A percentile compares a stretch with the other conserved stretches of the same genome.
phyloP scores from a whole-genome alignment of 2,329 filamentous ascomycete species.

The Clonostachys byssicola region DNA sequence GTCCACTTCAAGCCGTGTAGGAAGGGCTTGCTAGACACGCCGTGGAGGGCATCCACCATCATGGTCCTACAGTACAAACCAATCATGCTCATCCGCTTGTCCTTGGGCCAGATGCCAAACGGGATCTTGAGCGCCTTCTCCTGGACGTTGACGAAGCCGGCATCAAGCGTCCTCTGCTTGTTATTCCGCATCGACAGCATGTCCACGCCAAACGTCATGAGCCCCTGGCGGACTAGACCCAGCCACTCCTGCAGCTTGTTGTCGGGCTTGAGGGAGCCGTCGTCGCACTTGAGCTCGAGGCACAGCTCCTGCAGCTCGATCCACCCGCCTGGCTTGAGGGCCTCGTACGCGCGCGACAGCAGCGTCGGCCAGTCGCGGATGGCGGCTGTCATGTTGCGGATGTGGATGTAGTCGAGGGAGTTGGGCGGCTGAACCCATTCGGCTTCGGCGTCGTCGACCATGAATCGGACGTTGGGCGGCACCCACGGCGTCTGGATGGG shows the following conservation, averaged over 20 bases:
- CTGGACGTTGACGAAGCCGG: slow-evolving; percentile 34
- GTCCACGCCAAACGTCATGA: slow-evolving; percentile 21
- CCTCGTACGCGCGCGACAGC: slow-evolving; percentile 12
- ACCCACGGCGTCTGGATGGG: slow-evolving; percentile 33
- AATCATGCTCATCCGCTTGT: slow-evolving; percentile 37
- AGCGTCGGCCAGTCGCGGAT: slow-evolving; percentile 14
- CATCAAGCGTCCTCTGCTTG: slow-evolving; percentile 15
- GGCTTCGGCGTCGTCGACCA: slow-evolving; percentile 27
- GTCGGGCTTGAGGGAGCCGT: slow-evolving; percentile 14
- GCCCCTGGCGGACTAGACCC: slow-evolving; percentile 15
- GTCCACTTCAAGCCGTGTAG: slow-evolving; percentile 26
- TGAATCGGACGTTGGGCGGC: slow-evolving; percentile 30
- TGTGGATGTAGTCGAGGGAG: slow-evolving; percentile 19
- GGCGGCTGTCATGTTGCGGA: slow-evolving; percentile 33
- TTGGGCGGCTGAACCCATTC: slow-evolving; percentile 16
- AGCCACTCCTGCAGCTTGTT: slow-evolving; percentile 20
- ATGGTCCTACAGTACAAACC: slow-evolving; percentile 23
- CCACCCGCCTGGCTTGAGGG: slow-evolving; percentile 35
- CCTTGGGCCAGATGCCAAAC: slow-evolving; percentile 40
- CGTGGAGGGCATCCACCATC: slow-evolving; percentile 23
- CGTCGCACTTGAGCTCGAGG: slow-evolving; percentile 18
- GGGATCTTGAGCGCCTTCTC: slow-evolving; percentile 37
- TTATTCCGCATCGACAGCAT: slow-evolving; percentile 19
- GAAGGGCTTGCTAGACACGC: slow-evolving; percentile 23
- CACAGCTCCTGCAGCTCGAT: slow-evolving; percentile 19